Evolutionary conservation across 495 filamentous ascomycete genomes (phyloP), one percentile per base, ranked within the genome.

Genomic region (Trichoderma virens): DNA sequence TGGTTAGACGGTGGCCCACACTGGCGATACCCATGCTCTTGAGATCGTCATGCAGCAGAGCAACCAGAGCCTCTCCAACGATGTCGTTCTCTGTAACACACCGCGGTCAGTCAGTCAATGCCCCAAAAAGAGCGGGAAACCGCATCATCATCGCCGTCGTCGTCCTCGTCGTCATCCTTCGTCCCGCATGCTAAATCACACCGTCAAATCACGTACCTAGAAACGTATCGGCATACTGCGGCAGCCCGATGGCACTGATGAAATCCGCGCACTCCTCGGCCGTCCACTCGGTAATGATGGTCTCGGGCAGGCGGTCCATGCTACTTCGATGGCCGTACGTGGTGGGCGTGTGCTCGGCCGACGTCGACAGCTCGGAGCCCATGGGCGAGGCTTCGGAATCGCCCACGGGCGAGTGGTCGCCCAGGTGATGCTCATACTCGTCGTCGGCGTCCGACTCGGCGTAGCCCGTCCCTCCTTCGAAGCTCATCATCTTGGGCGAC

Each of bases 361-460:
- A 93, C 23, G 87, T 85, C 27, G 76, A 70, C 41, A 75, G 89
- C 32, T 91, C 90, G 32, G 91, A 93, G 67, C 92, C 89, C 54
- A 86, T 92, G 35, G 89, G 90, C 31, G 89, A 93, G 51, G 80
- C 80, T 72, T 95, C 91, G 65, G 86, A 90, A 61, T 81, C 88
- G 60, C 90, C 80, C 27, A 86, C 80, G 30, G 91, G 90, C 0
- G 90, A 92, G 63, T 84, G 86, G 67, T 89, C 78, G 65, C 84
- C 78, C 32, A 91, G 80, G 68, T 88, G 90, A 67, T 90, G 83
- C 78, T 96, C 92, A 73, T 93, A 95, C 81, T 97, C 92, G 74
- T 96, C 92, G 74, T 97, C 92, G 71, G 91, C 92, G 72, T 97
- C 92, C 62, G 88, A 91, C 73, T 96, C 92, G 70, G 89, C 88